phyloP scores from a whole-genome alignment of 768 basidiomycete genomes.

The Boletus insuetus region DNA sequence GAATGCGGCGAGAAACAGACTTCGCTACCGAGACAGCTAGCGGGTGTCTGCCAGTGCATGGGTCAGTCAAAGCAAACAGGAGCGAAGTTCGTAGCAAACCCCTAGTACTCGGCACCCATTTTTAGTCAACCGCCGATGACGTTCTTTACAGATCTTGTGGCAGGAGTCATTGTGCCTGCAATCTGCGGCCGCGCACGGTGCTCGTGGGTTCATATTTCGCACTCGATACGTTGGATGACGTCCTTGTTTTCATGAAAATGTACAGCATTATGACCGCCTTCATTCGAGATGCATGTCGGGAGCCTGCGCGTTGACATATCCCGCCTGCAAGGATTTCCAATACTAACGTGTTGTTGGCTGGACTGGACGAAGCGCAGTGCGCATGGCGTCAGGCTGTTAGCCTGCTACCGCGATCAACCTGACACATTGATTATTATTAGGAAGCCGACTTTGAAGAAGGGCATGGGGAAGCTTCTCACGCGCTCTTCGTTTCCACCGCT shows the following conservation, averaged over 20 bases:
- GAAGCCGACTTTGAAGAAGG: slow-evolving; percentile 5
- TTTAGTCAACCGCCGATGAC: slow-evolving; percentile 9
- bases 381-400: not conserved
- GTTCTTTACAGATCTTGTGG: slow-evolving; percentile 18
- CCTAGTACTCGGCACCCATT: slow-evolving; percentile 5
- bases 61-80: slow-evolving; percentile 5
- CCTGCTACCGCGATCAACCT: not conserved
- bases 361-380: slow-evolving; percentile 5
- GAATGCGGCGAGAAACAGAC: slow-evolving; percentile 40
- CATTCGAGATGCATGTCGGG: slow-evolving; percentile 1
- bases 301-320: slow-evolving; percentile 5
- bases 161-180: slow-evolving; percentile 16
- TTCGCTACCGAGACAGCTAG: slow-evolving; percentile 23
- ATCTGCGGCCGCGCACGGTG: slow-evolving; percentile 9
- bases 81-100: not conserved
- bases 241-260: slow-evolving; percentile 24
- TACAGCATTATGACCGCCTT: not conserved
- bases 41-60: not conserved
- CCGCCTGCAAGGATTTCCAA: not conserved
- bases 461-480: slow-evolving; percentile 11
- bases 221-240: slow-evolving; percentile 4
- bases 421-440: slow-evolving; percentile 11
- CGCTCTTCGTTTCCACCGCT: slow-evolving; percentile 4
- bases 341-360: not conserved
- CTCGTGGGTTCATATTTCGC: slow-evolving; percentile 12